These are phyloP conservation scores for Pseudogymnoascus sp. DNA, from an alignment of 2,329 filamentous ascomycete genomes.

Conservation along the genomic window DNA sequence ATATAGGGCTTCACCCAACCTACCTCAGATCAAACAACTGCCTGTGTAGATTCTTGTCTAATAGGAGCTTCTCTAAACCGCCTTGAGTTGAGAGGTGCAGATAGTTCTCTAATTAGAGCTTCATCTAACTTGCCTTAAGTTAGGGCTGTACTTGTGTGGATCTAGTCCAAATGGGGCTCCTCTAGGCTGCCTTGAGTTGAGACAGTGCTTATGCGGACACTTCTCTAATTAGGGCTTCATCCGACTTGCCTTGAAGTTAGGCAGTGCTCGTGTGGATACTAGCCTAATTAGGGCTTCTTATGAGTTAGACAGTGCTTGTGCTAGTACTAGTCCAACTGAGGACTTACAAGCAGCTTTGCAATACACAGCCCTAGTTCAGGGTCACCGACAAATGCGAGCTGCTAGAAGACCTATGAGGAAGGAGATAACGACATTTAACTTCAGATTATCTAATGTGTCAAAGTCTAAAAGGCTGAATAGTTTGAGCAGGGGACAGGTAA, in stretches of 20 bases:
- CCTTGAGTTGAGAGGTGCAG: neutral
- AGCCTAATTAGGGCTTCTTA: neutral
- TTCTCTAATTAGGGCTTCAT: neutral
- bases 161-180: neutral
- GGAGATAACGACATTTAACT: neutral
- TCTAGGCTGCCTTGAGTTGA: neutral
- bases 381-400: neutral
- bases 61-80: neutral
- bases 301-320: neutral
- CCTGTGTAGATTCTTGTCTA: neutral
- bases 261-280: neutral
- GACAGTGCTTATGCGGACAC: neutral
- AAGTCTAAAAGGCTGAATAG: neutral
- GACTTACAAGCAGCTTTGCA: neutral
- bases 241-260: neutral
- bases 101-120: neutral
- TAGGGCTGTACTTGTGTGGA: neutral
- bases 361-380: neutral
- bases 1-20: neutral
- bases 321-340: neutral
- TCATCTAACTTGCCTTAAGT: neutral
- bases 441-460: neutral
- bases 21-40: neutral
- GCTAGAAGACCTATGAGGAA: neutral
- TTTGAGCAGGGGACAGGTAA: neutral